A percentile compares a stretch with the other conserved stretches of the same genome.
Evolutionary conservation across 495 filamentous ascomycete genomes (phyloP).

Genomic region (Podospora didyma): DNA sequence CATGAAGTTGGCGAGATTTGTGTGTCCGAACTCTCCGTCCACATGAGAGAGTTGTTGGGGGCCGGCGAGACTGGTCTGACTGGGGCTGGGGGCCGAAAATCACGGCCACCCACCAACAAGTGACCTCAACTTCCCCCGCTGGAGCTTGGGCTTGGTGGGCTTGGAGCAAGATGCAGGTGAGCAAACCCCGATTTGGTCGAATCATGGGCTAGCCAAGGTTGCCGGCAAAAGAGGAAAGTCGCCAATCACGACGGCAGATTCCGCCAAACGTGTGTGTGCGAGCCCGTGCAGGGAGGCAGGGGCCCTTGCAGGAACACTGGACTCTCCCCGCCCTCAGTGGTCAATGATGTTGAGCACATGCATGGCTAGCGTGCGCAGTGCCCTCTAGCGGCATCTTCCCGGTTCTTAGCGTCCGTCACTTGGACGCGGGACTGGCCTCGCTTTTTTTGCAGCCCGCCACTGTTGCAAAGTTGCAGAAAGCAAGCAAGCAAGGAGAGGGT

Average conservation of each 20-base stretch:
- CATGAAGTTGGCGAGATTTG: too few species aligned
- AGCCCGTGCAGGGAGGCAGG: neutral
- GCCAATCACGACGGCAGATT: conserved; percentile 7
- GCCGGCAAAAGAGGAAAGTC: neutral
- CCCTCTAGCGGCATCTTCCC: conserved; percentile 10
- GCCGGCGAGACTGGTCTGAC: too few species aligned
- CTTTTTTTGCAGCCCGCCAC: neutral
- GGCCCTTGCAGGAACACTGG: conserved; percentile 10
- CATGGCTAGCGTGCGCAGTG: conserved; percentile 1
- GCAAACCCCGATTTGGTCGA: neutral
- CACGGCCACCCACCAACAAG: too few species aligned
- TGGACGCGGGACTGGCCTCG: neutral
- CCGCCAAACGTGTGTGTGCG: neutral
- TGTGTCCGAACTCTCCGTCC: too few species aligned
- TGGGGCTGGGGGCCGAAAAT: too few species aligned
- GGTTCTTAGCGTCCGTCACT: conserved; percentile 4
- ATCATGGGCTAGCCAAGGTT: neutral
- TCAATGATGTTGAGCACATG: conserved; percentile 15
- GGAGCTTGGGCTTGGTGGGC: neutral
- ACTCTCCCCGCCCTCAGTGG: conserved; percentile 5
- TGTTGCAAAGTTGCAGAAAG: too few species aligned
- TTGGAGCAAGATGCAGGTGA: neutral
- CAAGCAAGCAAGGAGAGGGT: too few species aligned
- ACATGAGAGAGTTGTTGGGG: too few species aligned
- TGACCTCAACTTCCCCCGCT: too few species aligned